Evolutionary conservation across 2,329 filamentous ascomycete genomes (phyloP).

Genomic region (Curvularia verruculosa): DNA sequence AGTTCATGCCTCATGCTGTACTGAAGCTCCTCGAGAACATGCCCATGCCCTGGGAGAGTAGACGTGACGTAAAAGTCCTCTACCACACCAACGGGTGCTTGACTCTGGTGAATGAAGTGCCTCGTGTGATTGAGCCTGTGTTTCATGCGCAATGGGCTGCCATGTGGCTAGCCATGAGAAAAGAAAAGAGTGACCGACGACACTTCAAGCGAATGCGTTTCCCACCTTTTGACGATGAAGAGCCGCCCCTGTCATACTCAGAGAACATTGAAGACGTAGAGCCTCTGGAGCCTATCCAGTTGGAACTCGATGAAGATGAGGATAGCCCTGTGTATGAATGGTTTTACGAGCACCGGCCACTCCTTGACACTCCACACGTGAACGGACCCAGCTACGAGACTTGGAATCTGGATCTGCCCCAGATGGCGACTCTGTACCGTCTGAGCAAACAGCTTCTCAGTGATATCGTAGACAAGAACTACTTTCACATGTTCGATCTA

Average conservation of each 20-base stretch:
- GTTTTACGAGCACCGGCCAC: constrained; percentile 94
- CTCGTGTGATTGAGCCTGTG: constrained; percentile 94
- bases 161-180: constrained; percentile 98
- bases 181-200: constrained; percentile 93
- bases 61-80: constrained; percentile 93
- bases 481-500: constrained; percentile 95
- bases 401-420: constrained; percentile 90
- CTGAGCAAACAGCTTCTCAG: constrained; percentile 89
- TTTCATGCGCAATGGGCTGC: constrained; percentile 99
- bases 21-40: constrained; percentile 98
- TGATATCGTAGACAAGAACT: constrained; percentile 93
- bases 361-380: constrained; percentile 89
- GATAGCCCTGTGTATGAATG: constrained; percentile 91
- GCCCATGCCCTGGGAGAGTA: constrained; percentile 99
- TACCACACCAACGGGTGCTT: constrained; percentile 98
- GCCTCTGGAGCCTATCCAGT: constrained; percentile 94
- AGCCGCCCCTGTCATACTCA: constrained; percentile 95
- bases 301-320: constrained; percentile 95
- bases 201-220: constrained; percentile 99
- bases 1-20: constrained; percentile 99
- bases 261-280: constrained; percentile 99
- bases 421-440: constrained; percentile 95
- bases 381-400: constrained; percentile 96
- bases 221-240: constrained; percentile 97
- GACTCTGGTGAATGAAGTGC: constrained; percentile 95